Evolutionary conservation across 2,329 filamentous ascomycete genomes (phyloP).

Genomic region (Monosporascus sp.): DNA sequence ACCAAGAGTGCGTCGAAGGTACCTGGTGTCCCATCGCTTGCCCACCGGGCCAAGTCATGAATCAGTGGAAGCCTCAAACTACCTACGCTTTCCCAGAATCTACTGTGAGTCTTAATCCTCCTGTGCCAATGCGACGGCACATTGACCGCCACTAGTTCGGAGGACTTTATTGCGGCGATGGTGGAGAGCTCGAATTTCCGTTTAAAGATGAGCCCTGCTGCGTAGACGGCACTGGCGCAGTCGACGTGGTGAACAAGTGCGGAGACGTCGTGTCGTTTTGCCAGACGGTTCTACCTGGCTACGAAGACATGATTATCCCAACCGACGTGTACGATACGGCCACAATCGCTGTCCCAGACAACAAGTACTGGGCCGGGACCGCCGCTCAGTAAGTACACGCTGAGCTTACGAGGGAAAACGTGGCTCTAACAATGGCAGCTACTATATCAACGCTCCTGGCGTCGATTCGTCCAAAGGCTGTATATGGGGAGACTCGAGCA

Average conservation of each 20-base stretch:
- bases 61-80: conserved; percentile 71
- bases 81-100: conserved; percentile 65
- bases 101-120: conserved; percentile 51
- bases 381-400: conserved; percentile 61
- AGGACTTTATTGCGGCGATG: conserved; percentile 64
- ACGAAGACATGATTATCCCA: conserved; percentile 78
- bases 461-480: conserved; percentile 55
- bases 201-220: conserved; percentile 66
- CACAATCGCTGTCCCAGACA: conserved; percentile 65
- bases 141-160: conserved; percentile 52
- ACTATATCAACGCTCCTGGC: conserved; percentile 74
- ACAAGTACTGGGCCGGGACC: conserved; percentile 65
- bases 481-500: conserved; percentile 60
- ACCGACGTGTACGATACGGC: conserved; percentile 55
- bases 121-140: background rate
- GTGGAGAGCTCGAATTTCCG: conserved; percentile 62
- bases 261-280: conserved; percentile 63
- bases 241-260: conserved; percentile 63
- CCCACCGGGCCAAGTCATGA: conserved; percentile 68
- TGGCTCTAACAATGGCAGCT: conserved; percentile 39
- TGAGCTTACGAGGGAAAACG: background rate
- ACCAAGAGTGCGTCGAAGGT: conserved; percentile 62
- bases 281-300: conserved; percentile 73
- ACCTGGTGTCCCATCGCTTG: conserved; percentile 74
- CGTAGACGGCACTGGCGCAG: conserved; percentile 59